Conservation (phyloP, 805 yeast genomes). For the Candida caryicola region DNA sequence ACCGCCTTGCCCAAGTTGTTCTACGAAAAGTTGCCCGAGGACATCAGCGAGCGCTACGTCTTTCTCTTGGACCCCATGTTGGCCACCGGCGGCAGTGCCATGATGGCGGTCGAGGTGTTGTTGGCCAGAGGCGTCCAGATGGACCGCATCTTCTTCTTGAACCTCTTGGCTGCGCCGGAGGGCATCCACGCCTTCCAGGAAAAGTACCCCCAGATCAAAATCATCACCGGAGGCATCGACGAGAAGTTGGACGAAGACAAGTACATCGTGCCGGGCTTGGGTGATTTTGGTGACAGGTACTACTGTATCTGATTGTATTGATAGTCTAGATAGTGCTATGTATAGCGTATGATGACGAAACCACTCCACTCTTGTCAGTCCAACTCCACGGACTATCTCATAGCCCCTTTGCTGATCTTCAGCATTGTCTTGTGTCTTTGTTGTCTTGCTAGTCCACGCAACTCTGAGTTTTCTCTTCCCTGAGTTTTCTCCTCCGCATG, state of each 20-base stretch:
- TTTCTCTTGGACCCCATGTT: slow-evolving; percentile 94
- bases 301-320: slow-evolving; percentile 78
- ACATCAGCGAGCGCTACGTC: slow-evolving; percentile 83
- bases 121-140: slow-evolving; percentile 81
- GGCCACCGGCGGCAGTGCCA: slow-evolving; percentile 98
- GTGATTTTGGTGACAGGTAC: slow-evolving; percentile 98
- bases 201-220: slow-evolving; percentile 77
- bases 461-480: no score
- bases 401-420: no score
- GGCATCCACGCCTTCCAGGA: slow-evolving; percentile 79
- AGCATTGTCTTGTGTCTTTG: no score
- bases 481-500: no score
- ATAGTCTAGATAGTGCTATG: no score
- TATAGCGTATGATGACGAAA: no score
- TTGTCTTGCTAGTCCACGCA: no score
- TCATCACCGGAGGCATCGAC: slow-evolving; percentile 93
- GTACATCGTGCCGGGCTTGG: slow-evolving; percentile 90
- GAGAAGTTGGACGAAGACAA: slow-evolving; percentile 79
- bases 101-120: slow-evolving; percentile 93
- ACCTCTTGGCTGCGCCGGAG: slow-evolving; percentile 91
- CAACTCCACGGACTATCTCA: no score
- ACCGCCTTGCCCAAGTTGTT: slow-evolving; percentile 89
- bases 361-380: no score
- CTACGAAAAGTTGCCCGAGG: slow-evolving; percentile 92
- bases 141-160: slow-evolving; percentile 85